Percentiles rank a stretch among this genome's conserved stretches.
phyloP scores from a whole-genome alignment of 257 asterid genomes.

The Fraxinus americana region DNA sequence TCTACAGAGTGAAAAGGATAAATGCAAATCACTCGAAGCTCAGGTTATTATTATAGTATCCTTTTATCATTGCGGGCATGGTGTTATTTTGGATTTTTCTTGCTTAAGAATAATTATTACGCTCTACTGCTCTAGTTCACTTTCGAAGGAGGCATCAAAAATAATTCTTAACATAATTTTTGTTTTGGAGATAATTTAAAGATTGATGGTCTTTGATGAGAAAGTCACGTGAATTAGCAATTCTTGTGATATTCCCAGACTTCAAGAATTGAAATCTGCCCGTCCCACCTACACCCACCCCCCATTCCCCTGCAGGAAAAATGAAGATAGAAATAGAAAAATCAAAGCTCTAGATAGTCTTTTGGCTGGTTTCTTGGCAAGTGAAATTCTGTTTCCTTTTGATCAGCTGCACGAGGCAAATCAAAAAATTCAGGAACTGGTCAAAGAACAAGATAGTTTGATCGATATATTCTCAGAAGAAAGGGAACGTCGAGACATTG shows the following conservation, averaged over 20 bases:
- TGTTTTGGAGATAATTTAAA: background rate
- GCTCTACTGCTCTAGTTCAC: background rate
- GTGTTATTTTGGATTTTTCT: background rate
- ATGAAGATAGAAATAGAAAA: background rate
- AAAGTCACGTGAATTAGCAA: background rate
- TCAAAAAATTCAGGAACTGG: constrained; percentile 49
- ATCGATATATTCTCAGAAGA: constrained; percentile 86
- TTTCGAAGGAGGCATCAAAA: background rate
- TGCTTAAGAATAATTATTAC: background rate
- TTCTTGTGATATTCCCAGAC: background rate
- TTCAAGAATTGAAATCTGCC: background rate
- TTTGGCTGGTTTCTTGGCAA: constrained; percentile 1
- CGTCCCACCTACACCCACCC: background rate
- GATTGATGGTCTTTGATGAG: background rate
- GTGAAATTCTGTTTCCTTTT: constrained; percentile 24
- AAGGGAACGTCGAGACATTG: constrained; percentile 74
- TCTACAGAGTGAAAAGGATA: constrained; percentile 64
- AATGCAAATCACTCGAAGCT: constrained; percentile 63
- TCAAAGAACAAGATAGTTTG: constrained; percentile 72
- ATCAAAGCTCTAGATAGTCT: background rate
- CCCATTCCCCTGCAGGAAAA: background rate
- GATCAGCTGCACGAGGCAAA: constrained; percentile 60
- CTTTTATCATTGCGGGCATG: background rate
- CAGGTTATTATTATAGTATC: constrained; percentile 49
- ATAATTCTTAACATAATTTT: background rate